A percentile compares a stretch with the other conserved stretches of the same genome.
Conservation (phyloP, 2,329 filamentous ascomycete species). For the Fusarium nanum region DNA sequence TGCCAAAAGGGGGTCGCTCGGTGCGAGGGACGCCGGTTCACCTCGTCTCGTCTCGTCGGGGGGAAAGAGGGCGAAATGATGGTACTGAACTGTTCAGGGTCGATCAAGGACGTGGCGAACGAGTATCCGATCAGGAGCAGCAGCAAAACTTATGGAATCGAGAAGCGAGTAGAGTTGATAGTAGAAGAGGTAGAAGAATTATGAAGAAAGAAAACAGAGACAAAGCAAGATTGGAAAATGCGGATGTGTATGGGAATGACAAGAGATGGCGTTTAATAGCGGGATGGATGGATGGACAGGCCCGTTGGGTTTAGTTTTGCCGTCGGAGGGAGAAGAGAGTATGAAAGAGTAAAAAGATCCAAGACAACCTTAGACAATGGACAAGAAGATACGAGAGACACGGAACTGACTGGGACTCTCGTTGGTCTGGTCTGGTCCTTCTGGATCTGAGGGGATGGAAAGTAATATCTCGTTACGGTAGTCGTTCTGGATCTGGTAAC, state of each 20-base stretch:
- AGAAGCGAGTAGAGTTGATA: conserved; percentile 21
- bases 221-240: conserved; percentile 36
- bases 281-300: conserved; percentile 27
- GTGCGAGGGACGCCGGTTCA: conserved; percentile 48
- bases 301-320: conserved; percentile 25
- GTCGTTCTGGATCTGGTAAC: conserved; percentile 41
- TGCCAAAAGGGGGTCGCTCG: conserved; percentile 49
- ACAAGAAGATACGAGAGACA: conserved; percentile 3
- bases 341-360: conserved; percentile 17
- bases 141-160: background rate
- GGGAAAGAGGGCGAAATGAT: conserved; percentile 30
- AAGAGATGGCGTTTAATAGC: conserved; percentile 31
- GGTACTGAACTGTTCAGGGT: conserved; percentile 7
- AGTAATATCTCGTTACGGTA: conserved; percentile 30
- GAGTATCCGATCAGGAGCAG: background rate
- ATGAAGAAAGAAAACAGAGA: conserved; percentile 39
- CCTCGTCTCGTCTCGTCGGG: conserved; percentile 37
- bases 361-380: conserved; percentile 11
- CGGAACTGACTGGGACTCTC: conserved; percentile 4
- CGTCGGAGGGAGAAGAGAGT: conserved; percentile 39
- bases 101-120: background rate
- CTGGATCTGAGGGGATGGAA: conserved; percentile 34
- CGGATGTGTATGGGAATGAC: conserved; percentile 40
- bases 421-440: conserved; percentile 30
- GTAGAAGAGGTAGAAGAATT: conserved; percentile 26